Evolutionary conservation across 228 moss, liverwort and hornwort genomes (phyloP).

Genomic region (Sphagnum magellanicum): DNA sequence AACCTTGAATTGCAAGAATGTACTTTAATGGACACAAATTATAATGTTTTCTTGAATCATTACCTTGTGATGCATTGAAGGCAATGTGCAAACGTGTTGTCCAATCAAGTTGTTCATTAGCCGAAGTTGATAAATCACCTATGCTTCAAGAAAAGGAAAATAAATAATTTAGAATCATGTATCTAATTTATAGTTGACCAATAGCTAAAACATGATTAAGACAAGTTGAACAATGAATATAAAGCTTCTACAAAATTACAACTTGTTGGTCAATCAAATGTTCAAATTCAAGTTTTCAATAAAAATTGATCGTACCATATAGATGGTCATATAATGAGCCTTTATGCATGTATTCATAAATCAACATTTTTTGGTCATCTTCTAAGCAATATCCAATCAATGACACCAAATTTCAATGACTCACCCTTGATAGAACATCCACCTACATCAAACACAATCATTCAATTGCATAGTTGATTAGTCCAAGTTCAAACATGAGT

Average conservation of each 20-base stretch:
- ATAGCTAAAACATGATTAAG: too few species aligned
- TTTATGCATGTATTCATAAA: constrained; percentile 25
- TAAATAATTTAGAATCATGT: too few species aligned
- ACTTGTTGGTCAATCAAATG: too few species aligned
- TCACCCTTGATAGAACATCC: constrained; percentile 14
- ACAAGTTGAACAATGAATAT: too few species aligned
- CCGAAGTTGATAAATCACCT: background rate
- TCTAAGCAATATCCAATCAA: constrained; percentile 30
- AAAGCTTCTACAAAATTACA: too few species aligned
- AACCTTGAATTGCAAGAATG: too few species aligned
- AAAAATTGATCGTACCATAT: constrained; percentile 9
- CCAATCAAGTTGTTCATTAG: constrained; percentile 4
- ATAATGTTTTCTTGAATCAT: too few species aligned
- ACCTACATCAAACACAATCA: constrained; percentile 16
- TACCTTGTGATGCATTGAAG: constrained; percentile 13
- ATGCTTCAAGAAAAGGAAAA: too few species aligned
- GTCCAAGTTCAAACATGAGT: too few species aligned
- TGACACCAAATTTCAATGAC: constrained; percentile 19
- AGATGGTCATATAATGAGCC: constrained; percentile 29
- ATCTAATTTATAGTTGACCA: too few species aligned
- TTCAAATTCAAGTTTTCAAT: too few species aligned
- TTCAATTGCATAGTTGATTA: background rate
- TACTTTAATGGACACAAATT: too few species aligned
- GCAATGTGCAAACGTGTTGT: constrained; percentile 10
- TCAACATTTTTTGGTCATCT: constrained; percentile 16